These are phyloP conservation scores for Hypericum perforatum DNA, from an alignment of 345 rosid genomes.

Conservation along the genomic window DNA sequence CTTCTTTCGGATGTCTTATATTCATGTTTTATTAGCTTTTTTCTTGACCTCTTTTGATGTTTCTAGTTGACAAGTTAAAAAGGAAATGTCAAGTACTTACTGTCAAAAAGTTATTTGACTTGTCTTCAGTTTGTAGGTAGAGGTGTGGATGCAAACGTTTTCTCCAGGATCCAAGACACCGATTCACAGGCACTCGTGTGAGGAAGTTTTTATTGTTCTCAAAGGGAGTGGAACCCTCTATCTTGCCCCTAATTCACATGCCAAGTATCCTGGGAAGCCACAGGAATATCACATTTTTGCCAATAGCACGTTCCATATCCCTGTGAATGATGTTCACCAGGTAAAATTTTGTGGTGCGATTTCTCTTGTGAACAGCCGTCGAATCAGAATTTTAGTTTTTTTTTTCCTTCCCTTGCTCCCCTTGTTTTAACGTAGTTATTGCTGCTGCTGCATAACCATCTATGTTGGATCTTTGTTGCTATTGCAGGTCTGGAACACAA, in stretches of 20 bases:
- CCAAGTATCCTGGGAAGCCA: constrained; percentile 67
- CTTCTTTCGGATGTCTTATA: too few species aligned
- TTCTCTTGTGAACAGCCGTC: too few species aligned
- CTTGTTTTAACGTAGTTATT: background rate
- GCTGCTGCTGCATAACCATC: background rate
- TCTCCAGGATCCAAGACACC: constrained; percentile 74
- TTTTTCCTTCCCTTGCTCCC: too few species aligned
- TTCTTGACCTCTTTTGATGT: too few species aligned
- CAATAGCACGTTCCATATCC: constrained; percentile 73
- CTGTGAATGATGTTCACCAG: constrained; percentile 88
- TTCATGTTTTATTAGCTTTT: too few species aligned
- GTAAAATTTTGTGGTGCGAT: constrained; percentile 38
- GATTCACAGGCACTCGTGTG: constrained; percentile 89
- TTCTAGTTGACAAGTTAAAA: too few species aligned
- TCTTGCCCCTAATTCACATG: constrained; percentile 59
- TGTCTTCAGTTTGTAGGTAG: constrained; percentile 48
- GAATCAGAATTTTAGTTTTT: too few species aligned
- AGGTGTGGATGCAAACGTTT: constrained; percentile 88
- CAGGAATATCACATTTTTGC: constrained; percentile 46
- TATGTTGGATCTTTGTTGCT: constrained; percentile 6
- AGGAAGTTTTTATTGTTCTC: constrained; percentile 69
- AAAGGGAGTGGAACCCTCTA: constrained; percentile 68
- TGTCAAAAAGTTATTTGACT: too few species aligned
- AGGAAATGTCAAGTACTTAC: background rate
- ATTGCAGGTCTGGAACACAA: constrained; percentile 70